Evolutionary conservation across 2,329 filamentous ascomycete species (phyloP), one percentile per base, ranked within the genome.

Genomic region (Escovopsis sp.): DNA sequence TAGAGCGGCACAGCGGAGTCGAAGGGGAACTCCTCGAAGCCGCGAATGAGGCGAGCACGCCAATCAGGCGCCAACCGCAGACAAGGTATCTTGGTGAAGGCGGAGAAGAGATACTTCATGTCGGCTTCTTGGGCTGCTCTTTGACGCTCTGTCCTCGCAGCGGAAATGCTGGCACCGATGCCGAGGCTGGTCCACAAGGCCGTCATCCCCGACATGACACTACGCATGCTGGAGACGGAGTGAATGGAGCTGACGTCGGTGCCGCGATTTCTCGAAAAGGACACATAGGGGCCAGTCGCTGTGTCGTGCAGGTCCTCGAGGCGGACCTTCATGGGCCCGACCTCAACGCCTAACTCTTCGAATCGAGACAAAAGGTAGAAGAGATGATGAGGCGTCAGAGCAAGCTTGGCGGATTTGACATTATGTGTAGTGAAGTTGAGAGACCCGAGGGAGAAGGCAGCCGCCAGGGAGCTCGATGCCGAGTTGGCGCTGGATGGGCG

Each of bases 71-170:
- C 80, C 43, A 98, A 70, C 49, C 82, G 80, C 48, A 98, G 69
- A 56, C 85, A 94, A 0, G 91, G 91, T 36, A 98, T 94, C 66
- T 96, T 98, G 56, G 91, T 98, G 59, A 96, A 98, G 44, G 91
- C 86, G 36, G 91, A 96, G 66, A 95, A 98, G 32, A 98, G 71
- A 60, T 98, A 96, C 61, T 89, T 95, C 52, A 95, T 67, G 59
- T 98, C 91, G 44, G 82, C 77, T 57, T 91, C 80, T 43, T 91
- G 65, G 37, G 85, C 82, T 45, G 81, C 82, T 62, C 93, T 94
- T 59, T 91, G 86, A 58, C 86, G 87, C 62, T 95, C 91, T 33
- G 80, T 85, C 58, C 88, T 85, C 49, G 86, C 82, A 40, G 77
- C 76, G 36, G 83, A 80, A 54, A 85, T 85, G 61, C 81, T 83